These are phyloP conservation scores for Dryas alaskensis DNA, from an alignment of 306 rosid species.

Conservation along the genomic window DNA sequence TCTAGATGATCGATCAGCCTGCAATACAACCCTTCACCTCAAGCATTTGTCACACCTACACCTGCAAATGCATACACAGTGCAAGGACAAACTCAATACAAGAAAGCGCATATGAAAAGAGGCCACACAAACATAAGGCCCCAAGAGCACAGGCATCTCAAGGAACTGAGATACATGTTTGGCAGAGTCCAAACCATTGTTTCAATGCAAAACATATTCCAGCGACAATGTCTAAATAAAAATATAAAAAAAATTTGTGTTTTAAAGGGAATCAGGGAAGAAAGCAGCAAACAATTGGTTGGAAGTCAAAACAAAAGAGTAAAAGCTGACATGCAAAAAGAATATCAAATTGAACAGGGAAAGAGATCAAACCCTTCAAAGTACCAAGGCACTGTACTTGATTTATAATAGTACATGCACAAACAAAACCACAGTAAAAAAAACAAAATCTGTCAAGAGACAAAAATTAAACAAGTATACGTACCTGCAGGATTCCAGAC, in stretches of 20 bases:
- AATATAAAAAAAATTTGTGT: background rate
- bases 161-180: no score
- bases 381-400: background rate
- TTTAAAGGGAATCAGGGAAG: background rate
- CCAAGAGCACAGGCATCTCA: background rate
- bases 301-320: background rate
- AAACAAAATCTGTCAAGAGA: background rate
- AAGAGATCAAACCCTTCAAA: no score
- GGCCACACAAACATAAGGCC: background rate
- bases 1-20: constrained; percentile 28
- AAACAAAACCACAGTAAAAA: no score
- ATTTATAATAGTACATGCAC: background rate
- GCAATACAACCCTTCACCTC: constrained; percentile 14
- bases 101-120: background rate
- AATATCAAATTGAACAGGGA: no score
- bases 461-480: constrained; percentile 8
- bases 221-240: background rate
- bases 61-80: constrained; percentile 26
- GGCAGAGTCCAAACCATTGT: no score
- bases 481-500: constrained; percentile 55
- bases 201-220: background rate
- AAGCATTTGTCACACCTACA: constrained; percentile 20
- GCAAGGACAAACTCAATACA: background rate
- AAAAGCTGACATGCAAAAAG: no score
- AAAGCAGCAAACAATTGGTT: background rate